Conservation (phyloP, 257 asterid species). For the Forsythia suspensa region DNA sequence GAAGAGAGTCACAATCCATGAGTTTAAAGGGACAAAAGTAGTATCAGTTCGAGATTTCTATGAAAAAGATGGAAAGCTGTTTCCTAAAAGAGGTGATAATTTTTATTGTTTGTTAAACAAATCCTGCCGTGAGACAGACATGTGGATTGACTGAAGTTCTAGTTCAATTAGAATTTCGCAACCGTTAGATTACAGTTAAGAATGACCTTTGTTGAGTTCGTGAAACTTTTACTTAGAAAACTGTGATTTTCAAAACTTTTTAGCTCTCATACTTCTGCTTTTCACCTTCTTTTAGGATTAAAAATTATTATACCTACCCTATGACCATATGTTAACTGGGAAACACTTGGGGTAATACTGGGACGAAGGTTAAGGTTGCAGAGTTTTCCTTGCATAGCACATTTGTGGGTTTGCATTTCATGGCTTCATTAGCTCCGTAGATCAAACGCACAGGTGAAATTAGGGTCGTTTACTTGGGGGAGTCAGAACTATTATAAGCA, state of each 20-base stretch:
- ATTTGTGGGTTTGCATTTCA: background rate
- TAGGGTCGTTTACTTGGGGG: background rate
- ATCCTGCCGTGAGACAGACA: background rate
- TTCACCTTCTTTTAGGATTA: background rate
- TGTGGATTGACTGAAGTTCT: slow-evolving; percentile 2
- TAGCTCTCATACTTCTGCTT: background rate
- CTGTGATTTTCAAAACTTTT: background rate
- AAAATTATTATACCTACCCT: background rate
- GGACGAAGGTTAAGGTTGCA: background rate
- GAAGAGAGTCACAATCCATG: slow-evolving; percentile 50
- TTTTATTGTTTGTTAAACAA: slow-evolving; percentile 12
- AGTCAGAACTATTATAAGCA: background rate
- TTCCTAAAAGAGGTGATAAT: slow-evolving; percentile 46
- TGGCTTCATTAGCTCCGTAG: background rate
- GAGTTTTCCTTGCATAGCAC: background rate
- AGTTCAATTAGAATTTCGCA: background rate
- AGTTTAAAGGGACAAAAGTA: slow-evolving; percentile 36
- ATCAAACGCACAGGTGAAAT: background rate
- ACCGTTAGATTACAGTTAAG: background rate
- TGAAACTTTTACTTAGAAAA: background rate
- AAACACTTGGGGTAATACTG: background rate
- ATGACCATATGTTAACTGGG: background rate
- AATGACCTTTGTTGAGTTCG: too few species aligned
- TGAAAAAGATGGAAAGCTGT: slow-evolving; percentile 44
- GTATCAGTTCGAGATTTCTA: slow-evolving; percentile 57